Percentiles rank a stretch among this genome's conserved stretches.
Conservation (phyloP, 139 green algal genomes). For the Chlamydomonas sp. region DNA sequence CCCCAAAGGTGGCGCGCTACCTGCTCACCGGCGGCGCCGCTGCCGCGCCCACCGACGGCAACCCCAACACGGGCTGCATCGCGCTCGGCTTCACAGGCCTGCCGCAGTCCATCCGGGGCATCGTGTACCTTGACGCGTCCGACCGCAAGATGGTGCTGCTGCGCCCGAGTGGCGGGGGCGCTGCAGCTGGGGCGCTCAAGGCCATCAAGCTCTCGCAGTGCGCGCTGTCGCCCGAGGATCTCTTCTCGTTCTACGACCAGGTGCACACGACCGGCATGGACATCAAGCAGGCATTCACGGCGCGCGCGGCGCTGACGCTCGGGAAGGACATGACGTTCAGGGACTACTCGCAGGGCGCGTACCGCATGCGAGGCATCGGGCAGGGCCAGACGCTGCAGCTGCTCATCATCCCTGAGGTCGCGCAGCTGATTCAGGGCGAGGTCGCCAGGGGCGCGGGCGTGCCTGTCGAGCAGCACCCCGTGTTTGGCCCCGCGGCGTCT, state of each 20-base stretch:
- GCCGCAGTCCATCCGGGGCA: conserved; percentile 9
- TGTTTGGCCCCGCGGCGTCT: no score
- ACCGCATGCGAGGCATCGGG: conserved; percentile 28
- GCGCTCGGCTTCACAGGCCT: no score
- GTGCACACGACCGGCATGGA: conserved; percentile 38
- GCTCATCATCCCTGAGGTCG: conserved; percentile 7
- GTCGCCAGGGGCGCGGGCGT: background rate
- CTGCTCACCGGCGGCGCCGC: conserved; percentile 20
- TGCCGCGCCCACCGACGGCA: no score
- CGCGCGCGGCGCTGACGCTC: conserved; percentile 24
- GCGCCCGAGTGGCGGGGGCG: no score
- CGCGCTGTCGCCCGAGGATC: conserved; percentile 7
- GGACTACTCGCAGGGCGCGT: conserved; percentile 28
- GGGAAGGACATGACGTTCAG: conserved; percentile 32
- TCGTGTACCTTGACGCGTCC: conserved; percentile 26
- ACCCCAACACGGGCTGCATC: no score
- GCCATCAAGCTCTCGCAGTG: conserved; percentile 17
- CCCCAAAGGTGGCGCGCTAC: conserved; percentile 17
- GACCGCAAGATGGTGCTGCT: conserved; percentile 34
- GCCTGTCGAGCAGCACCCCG: no score
- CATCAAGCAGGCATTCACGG: conserved; percentile 26
- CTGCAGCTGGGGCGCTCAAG: no score
- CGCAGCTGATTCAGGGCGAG: background rate
- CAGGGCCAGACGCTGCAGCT: background rate
- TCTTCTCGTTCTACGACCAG: conserved; percentile 33